phyloP scores from a whole-genome alignment of 1,284 basidiomycete genomes.

The Peniophora sp. region DNA sequence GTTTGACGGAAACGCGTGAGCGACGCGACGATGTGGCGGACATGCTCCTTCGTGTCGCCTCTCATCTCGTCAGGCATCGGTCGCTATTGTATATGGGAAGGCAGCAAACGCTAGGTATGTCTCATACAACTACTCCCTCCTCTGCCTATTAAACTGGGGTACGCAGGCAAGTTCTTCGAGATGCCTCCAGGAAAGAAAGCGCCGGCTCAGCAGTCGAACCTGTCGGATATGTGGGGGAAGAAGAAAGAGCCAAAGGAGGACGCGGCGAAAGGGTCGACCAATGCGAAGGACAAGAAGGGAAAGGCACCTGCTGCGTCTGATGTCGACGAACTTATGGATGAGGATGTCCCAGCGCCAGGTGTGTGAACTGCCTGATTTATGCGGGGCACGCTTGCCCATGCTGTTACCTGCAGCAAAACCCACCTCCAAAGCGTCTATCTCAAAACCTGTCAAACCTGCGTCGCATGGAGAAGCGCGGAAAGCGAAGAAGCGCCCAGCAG shows the following conservation, averaged over 20 bases:
- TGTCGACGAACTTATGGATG: neutral
- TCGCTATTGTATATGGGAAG: constrained; percentile 40
- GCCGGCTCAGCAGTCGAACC: constrained; percentile 61
- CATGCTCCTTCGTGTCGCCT: neutral
- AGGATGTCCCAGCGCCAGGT: constrained; percentile 7
- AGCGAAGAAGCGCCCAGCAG: constrained; percentile 8
- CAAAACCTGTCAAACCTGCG: neutral
- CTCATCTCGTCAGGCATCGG: neutral
- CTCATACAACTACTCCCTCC: neutral
- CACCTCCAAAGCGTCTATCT: too few species aligned
- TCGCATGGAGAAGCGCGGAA: neutral
- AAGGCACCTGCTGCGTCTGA: neutral
- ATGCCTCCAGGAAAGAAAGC: constrained; percentile 60
- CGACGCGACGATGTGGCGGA: too few species aligned
- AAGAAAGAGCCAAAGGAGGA: constrained; percentile 9
- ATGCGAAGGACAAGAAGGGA: constrained; percentile 4
- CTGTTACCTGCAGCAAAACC: too few species aligned
- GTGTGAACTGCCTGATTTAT: too few species aligned
- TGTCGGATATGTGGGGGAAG: constrained; percentile 64
- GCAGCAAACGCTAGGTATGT: constrained; percentile 65
- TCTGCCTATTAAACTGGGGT: constrained; percentile 3
- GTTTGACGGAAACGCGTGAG: too few species aligned
- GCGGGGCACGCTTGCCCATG: too few species aligned
- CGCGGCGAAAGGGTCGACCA: constrained; percentile 2
- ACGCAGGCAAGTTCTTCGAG: constrained; percentile 58